Evolutionary conservation across 345 rosid genomes (phyloP), one percentile per base, ranked within the genome.

Genomic region (Gossypium turneri): DNA sequence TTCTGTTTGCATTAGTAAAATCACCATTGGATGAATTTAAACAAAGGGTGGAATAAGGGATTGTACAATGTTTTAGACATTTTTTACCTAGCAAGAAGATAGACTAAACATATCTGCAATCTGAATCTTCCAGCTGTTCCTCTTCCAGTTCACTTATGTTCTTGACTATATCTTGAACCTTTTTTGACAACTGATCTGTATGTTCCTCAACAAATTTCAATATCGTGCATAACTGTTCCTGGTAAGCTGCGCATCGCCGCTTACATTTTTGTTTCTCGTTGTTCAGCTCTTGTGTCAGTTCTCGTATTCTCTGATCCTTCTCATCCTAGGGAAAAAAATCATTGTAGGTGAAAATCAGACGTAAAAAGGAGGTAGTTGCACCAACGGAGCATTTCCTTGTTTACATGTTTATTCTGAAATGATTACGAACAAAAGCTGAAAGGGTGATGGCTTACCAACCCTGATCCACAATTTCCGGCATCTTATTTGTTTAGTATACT

Each of bases 211-310:
- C 71, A 51, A 78, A 84, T 20, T 80, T 78, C 72, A 86, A 73
- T 73, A 78, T 52, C 48, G 29, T 69, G 34, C 13, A 70, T 53
- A 86, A 63, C 52, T 84, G 85, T 55, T 82, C 87, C 71, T 77
- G 60, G 73, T 84, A 86, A 13, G 77, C 83, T 47, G 83, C 83
- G 67, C 89, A 86, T 29, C 13, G 73, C 0, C 85, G 80, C 59
- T 84, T 86, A 73, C 82, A 82, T 50, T 79, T 58, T 48, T 84
- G 89, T 65, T 72, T 82, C 79, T 86, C 89, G 57, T 80, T 86
- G 82, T 80, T 79, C 19, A 84, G 85, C 74, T 84, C 89, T 50
- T 74, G 67, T 3, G 81, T 84, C 38, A 86, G 76, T 70, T 86
- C 87, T 73, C 72, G 78, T 71, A 86, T 86, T 77, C 83, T 82